Base-by-base conservation (phyloP, 306 rosid genomes). In the Quercus engelmannii region DNA sequence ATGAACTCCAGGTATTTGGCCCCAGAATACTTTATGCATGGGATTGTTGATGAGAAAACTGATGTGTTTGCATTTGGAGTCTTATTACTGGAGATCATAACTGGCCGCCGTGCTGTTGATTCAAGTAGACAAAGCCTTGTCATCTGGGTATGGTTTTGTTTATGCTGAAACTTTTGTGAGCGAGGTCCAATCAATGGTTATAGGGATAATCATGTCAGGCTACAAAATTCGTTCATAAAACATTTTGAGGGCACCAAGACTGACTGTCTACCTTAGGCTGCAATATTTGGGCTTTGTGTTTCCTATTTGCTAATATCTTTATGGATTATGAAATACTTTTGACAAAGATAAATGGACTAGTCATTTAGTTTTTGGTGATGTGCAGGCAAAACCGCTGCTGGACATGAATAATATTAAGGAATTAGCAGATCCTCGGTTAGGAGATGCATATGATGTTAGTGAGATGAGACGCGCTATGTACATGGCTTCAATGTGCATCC, bases 21-120 rank as follows among this genome's bases (percentile, higher is more conserved):
- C 78, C 99, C 99, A 5, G 99, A 96, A 83, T 96, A 93, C 69
- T 96, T 96, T 38, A 96, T 96, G 98, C 99, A 93, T 71, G 99
- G 99, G 78, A 56, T 96, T 77, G 91, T 91, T 30, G 97, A 96
- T 20, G 98, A 96, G 87, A 96, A 89, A 88, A 93, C 93, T 3
- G 99, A 96, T 68, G 96, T 96, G 5, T 96, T 96, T 38, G 96
- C 99, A 0, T 91, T 67, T 51, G 99, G 99, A n/a, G 99, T 96
- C 75, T 71, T 96, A 78, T 82, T 96, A 55, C 84, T 96, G 38
- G 99, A 96, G 87, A 87, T 96, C 89, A 85, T 96, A 43, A 93
- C 99, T 4, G 96, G 99, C 57, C 98, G 99, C 23, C 99, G 86
- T 7, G 99, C 99, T 5, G 94, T 96, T 56, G 94, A 96, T 89